Base-by-base conservation (phyloP, 2,329 filamentous ascomycete genomes). In the Geosmithia morbida region DNA sequence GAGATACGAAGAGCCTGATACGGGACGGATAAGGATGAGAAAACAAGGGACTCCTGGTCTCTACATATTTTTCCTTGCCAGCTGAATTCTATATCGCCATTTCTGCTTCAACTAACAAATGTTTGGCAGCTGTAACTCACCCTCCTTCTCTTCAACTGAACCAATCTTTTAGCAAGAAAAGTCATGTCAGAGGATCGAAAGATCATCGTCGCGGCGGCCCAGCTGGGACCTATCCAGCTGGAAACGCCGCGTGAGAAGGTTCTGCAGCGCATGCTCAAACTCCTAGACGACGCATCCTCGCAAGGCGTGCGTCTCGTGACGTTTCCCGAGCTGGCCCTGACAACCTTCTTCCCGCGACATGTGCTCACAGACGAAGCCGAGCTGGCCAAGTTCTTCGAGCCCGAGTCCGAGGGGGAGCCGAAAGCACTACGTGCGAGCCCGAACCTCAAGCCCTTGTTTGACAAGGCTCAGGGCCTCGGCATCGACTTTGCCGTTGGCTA, bases 341-440 rank as follows among this genome's bases (percentile, higher is more conserved):
- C 72, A 1, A 77, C 73, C 1, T 77, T 78, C 63, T 77, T 77
- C 55, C 73, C 74, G 1, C 66, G 70, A 5, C 66, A 72, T 52
- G 57, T 75, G 42, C 66, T 74, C 49, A 56, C 65, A 8, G 65
- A 70, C 48, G 56, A 61, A 20, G 55, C 59, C 14, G 64, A 71
- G 41, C 58, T 76, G 13, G 68, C 69, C 44, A 52, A 55, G 7
- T 75, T 69, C 59, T 77, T 77, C 53, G 74, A 77, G 52, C 63
- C 65, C 52, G 66, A 66, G 40, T 64, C 68, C 18, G 54, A 54
- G 30, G 39, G 29, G 2, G 46, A 51, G 11, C 48, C 51, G 19
- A 50, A 48, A 17, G 51, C 48, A 44, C 47, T 52, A 22, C 46
- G 50, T 58, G 61, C 63, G 7, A 63, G 68, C 1, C 58, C 67